These are phyloP conservation scores for Mucor ambiguus DNA, from an alignment of 371 early-diverging fungal species.

Conservation along the genomic window DNA sequence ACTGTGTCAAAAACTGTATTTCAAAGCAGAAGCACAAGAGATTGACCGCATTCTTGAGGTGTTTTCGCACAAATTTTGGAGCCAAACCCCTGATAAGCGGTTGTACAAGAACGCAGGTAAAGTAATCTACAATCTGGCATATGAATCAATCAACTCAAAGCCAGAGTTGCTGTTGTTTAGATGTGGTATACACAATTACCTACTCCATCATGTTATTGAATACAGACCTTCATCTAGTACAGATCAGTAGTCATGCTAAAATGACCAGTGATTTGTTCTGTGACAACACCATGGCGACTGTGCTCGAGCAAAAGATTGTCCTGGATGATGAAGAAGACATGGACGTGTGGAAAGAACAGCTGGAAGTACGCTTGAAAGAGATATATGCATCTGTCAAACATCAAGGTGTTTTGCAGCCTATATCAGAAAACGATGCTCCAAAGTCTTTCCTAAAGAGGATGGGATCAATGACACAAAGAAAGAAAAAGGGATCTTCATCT, in stretches of 20 bases:
- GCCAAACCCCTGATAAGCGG: slow-evolving; percentile 59
- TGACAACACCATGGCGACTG: slow-evolving; percentile 51
- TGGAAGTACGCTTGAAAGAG: slow-evolving; percentile 35
- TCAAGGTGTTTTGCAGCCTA: slow-evolving; percentile 62
- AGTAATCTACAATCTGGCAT: neutral
- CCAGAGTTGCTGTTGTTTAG: slow-evolving; percentile 14
- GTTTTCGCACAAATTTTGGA: slow-evolving; percentile 76
- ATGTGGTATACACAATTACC: slow-evolving; percentile 79
- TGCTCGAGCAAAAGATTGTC: slow-evolving; percentile 34
- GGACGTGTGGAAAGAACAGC: neutral
- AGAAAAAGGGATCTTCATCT: neutral
- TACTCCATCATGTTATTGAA: slow-evolving; percentile 88
- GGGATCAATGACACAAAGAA: slow-evolving; percentile 17
- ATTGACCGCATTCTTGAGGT: slow-evolving; percentile 83
- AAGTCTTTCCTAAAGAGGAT: slow-evolving; percentile 15
- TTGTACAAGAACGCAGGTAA: slow-evolving; percentile 45
- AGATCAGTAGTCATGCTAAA: slow-evolving; percentile 43
- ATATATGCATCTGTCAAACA: slow-evolving; percentile 66
- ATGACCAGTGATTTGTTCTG: slow-evolving; percentile 57
- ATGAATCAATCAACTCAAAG: neutral
- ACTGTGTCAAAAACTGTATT: slow-evolving; percentile 66
- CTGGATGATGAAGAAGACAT: neutral
- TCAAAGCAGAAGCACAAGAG: slow-evolving; percentile 87
- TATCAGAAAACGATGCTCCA: slow-evolving; percentile 5
- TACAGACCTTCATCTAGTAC: slow-evolving; percentile 85